Conservation (phyloP, 768 basidiomycete species). For the Sarcodon sp. region DNA sequence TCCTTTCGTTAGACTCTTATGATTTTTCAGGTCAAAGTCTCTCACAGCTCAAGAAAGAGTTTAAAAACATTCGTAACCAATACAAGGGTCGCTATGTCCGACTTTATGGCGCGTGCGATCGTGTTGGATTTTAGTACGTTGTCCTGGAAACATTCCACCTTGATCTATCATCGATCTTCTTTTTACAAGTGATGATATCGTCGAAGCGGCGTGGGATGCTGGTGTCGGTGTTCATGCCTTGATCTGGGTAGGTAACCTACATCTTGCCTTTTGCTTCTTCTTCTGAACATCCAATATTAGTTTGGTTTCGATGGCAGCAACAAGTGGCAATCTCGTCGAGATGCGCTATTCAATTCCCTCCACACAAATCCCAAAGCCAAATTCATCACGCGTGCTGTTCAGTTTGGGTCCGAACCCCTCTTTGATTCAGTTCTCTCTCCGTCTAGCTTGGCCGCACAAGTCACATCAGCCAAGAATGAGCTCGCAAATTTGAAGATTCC, state of each 20-base stretch:
- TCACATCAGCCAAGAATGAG: slow-evolving; percentile 10
- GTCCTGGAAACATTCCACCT: not conserved
- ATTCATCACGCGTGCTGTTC: slow-evolving; percentile 50
- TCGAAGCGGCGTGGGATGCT: slow-evolving; percentile 55
- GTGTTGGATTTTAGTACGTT: slow-evolving; percentile 24
- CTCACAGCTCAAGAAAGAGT: slow-evolving; percentile 35
- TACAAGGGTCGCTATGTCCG: slow-evolving; percentile 57
- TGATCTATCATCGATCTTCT: not conserved
- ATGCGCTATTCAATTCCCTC: slow-evolving; percentile 35
- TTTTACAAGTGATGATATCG: slow-evolving; percentile 35
- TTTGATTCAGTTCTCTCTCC: slow-evolving; percentile 43
- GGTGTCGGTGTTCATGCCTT: slow-evolving; percentile 58
- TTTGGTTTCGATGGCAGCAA: slow-evolving; percentile 26
- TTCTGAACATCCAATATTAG: slow-evolving; percentile 7
- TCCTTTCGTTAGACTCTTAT: not conserved
- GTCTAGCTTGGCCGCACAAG: slow-evolving; percentile 22
- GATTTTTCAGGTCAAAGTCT: slow-evolving; percentile 38
- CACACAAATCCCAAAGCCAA: slow-evolving; percentile 49
- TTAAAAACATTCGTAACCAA: slow-evolving; percentile 38
- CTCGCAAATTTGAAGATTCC: slow-evolving; percentile 12
- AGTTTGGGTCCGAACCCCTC: slow-evolving; percentile 64
- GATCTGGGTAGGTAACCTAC: slow-evolving; percentile 40
- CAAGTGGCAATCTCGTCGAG: slow-evolving; percentile 40
- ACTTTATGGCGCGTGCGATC: slow-evolving; percentile 26
- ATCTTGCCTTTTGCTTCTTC: not conserved